Evolutionary conservation across 768 basidiomycete genomes (phyloP).

Genomic region (Pleurotus eryngii): DNA sequence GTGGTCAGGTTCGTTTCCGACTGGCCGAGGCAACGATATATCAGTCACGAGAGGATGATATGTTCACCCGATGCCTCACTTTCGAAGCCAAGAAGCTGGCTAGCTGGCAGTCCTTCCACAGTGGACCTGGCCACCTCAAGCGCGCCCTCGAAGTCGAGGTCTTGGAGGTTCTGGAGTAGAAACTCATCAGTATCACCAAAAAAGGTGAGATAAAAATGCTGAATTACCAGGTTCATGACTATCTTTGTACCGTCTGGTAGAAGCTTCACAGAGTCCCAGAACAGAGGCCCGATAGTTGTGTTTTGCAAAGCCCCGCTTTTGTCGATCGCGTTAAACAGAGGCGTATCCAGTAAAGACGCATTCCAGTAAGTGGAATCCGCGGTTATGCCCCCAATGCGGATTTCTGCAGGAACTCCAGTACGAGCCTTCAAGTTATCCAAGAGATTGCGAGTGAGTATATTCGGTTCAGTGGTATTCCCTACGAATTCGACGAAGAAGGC

Average conservation of each 20-base stretch:
- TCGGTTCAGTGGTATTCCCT: conserved; percentile 42
- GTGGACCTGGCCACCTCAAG: conserved; percentile 42
- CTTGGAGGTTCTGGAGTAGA: conserved; percentile 36
- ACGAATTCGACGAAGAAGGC: conserved; percentile 50
- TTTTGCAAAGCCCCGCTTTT: conserved; percentile 40
- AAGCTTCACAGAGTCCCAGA: conserved; percentile 45
- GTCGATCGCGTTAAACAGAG: conserved; percentile 43
- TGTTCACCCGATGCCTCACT: conserved; percentile 24
- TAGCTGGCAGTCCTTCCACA: conserved; percentile 29
- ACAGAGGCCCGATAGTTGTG: conserved; percentile 48
- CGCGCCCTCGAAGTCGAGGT: conserved; percentile 39
- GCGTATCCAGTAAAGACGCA: conserved; percentile 29
- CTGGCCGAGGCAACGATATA: conserved; percentile 19
- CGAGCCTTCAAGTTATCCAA: conserved; percentile 43
- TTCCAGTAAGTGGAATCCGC: conserved; percentile 53
- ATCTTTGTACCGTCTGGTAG: conserved; percentile 45
- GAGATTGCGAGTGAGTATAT: conserved; percentile 38
- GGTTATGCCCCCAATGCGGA: conserved; percentile 52
- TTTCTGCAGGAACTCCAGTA: conserved; percentile 41
- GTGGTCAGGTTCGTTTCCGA: conserved; percentile 57
- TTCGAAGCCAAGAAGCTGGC: conserved; percentile 41
- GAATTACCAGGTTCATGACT: conserved; percentile 39
- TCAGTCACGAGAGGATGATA: background rate
- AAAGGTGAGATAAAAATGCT: background rate
- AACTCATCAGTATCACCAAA: too few relatives aligned